Percentiles rank a stretch among this genome's conserved stretches.
These are phyloP conservation scores for Botrytis fabae DNA, from an alignment of 2,329 filamentous ascomycete species.

Conservation along the genomic window DNA sequence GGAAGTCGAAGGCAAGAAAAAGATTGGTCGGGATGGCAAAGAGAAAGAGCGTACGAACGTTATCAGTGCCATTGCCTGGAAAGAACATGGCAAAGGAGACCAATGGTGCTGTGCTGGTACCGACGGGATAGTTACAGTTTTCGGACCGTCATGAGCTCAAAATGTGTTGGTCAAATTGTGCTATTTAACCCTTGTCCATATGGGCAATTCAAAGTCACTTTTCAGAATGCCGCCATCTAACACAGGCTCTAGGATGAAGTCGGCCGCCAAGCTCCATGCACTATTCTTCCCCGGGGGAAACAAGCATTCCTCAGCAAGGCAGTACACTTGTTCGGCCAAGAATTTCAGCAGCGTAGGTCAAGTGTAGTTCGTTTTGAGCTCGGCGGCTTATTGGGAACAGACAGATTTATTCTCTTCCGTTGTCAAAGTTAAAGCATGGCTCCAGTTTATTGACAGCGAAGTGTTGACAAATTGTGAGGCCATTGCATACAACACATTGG, in stretches of 20 bases:
- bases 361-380: background rate
- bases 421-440: background rate
- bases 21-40: constrained; percentile 60
- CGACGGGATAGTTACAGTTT: constrained; percentile 65
- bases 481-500: background rate
- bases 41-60: constrained; percentile 60
- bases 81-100: constrained; percentile 60
- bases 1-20: constrained; percentile 45
- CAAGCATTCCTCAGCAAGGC: background rate
- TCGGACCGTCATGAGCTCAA: constrained; percentile 44
- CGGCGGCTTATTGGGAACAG: background rate
- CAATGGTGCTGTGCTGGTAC: constrained; percentile 67
- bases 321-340: background rate
- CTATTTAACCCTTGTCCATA: background rate
- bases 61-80: constrained; percentile 63
- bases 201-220: background rate
- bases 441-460: constrained; percentile 14
- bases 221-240: background rate
- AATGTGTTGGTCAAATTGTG: background rate
- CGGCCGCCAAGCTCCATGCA: background rate
- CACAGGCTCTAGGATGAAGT: background rate
- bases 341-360: background rate
- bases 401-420: background rate
- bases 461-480: background rate
- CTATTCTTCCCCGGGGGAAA: background rate